Base-by-base conservation (phyloP, 371 early-diverging fungal genomes). In the Apophysomyces sp. region DNA sequence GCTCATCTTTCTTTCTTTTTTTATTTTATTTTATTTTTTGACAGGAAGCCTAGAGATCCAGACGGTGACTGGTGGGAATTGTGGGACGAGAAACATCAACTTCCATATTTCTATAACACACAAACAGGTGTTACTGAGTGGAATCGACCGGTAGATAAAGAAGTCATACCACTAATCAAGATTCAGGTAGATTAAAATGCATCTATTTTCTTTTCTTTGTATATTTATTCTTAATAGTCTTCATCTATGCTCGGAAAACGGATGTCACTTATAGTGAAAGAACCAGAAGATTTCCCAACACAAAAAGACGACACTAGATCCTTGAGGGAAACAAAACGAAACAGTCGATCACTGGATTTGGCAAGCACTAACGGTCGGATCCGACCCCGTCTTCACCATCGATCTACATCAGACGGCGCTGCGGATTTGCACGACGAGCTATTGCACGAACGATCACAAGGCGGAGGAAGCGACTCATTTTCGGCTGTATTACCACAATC, bases 21-120 rank as follows among this genome's bases (percentile, higher is more conserved):
- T n/a, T n/a, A n/a, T n/a, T n/a, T n/a, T n/a, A n/a, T n/a, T 31
- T 69, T 60, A 21, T 27, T 68, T 34, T 21, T 44, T 41, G 41
- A 13, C 63, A 72, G 71, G 32, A 70, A 69, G 61, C 57, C 67
- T n/a, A 58, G 26, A 4, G 59, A 67, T 69, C 90, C 90, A 16
- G 83, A 82, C 31, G 89, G 88, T 61, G 96, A 96, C 65, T 98
- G 96, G 95, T 96, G 96, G 96, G 95, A 96, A 77, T 82, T 97
- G 34, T 88, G 88, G 67, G 96, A 97, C 73, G 91, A 94, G 31
- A 79, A 84, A 40, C 85, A 91, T 58, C 85, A 89, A 41, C 72
- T 91, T 40, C 88, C 88, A 5, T 97, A 95, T 73, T 96, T 92
- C 72, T 96, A 94, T 80, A 91, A 95, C 74, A 88, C 95, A 4